Base-by-base conservation (phyloP, 306 rosid species). In the Castanea crenata region DNA sequence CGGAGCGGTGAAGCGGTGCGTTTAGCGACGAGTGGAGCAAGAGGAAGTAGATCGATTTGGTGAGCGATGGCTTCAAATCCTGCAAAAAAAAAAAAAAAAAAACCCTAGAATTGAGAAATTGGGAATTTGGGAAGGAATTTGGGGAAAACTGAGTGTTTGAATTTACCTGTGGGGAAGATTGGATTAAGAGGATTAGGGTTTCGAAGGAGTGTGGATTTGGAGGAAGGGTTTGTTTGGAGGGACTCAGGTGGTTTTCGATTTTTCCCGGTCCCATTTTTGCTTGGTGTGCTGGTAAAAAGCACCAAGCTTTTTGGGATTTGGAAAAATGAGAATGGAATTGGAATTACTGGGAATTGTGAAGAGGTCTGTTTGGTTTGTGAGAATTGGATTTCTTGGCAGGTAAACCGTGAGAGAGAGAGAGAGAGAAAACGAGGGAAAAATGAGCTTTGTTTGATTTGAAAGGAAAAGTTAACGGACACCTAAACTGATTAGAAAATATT, bases 161-260 rank as follows among this genome's bases (percentile, higher is more conserved):
- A 74, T 8, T 41, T 76, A 84, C 88, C 83, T 81, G n/a, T 5
- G 77, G 35, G 21, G 82, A 41, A 41, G 46, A 38, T 69, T 58
- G 69, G 80, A 84, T 55, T 54, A 80, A 64, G 35, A 80, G 74
- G 21, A 77, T 79, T 81, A 85, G 83, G 83, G 80, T 54, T 81
- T 19, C 21, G 74, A 81, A 61, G n/a, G 73, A 27, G 31, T n/a
- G 68, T 19, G 71, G n/a, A 5, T 74, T 52, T 41, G 51, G 65
- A 69, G 75, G 4, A 12, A 15, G 41, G 55, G 63, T 20, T 74
- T 32, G 19, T 14, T 54, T 7, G 23, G 55, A 7, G 12, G 65
- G 61, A 23, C 2, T 5, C 56, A 54, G 16, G 7, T 5, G 65
- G 35, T 41, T 74, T 29, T 29, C 58, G 68, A 35, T 14, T 18